Percentiles rank a stretch among this genome's conserved stretches.
Evolutionary conservation across 179 eudicot genomes (phyloP).

Genomic region (Heliamphora pulchella): DNA sequence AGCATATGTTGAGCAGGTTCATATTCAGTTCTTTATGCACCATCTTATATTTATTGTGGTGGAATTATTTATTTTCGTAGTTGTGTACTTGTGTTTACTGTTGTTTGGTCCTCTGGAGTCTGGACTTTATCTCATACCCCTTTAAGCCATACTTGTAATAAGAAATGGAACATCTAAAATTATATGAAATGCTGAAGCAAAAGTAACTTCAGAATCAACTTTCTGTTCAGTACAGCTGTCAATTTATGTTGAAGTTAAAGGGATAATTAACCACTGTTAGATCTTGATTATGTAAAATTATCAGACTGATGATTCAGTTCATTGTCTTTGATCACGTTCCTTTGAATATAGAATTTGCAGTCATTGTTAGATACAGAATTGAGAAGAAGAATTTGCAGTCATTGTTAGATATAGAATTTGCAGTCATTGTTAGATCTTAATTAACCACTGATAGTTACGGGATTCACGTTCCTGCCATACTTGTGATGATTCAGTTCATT

Average conservation of each 20-base stretch:
- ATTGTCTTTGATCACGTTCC: background rate
- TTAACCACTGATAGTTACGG: too few relatives aligned
- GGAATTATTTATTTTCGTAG: background rate
- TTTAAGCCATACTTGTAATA: background rate
- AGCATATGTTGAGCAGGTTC: constrained; percentile 92
- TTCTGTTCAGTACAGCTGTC: background rate
- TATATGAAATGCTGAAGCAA: background rate
- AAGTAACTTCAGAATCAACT: background rate
- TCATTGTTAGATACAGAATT: background rate
- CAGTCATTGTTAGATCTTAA: too few relatives aligned
- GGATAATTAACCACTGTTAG: background rate
- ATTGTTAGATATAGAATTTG: too few relatives aligned
- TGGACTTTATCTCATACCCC: background rate
- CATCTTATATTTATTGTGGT: background rate
- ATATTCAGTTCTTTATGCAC: constrained; percentile 5
- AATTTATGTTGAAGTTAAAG: background rate
- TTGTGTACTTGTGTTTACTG: background rate
- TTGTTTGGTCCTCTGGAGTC: background rate
- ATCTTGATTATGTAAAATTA: background rate
- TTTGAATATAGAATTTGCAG: background rate
- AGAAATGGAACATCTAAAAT: background rate
- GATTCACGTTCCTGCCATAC: too few relatives aligned
- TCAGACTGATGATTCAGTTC: constrained; percentile 7
- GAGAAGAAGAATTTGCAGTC: too few relatives aligned
- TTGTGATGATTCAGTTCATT: too few relatives aligned